Evolutionary conservation across 176 grass and related monocot genomes (phyloP), one percentile per base, ranked within the genome.

Genomic region (Thalia dealbata): DNA sequence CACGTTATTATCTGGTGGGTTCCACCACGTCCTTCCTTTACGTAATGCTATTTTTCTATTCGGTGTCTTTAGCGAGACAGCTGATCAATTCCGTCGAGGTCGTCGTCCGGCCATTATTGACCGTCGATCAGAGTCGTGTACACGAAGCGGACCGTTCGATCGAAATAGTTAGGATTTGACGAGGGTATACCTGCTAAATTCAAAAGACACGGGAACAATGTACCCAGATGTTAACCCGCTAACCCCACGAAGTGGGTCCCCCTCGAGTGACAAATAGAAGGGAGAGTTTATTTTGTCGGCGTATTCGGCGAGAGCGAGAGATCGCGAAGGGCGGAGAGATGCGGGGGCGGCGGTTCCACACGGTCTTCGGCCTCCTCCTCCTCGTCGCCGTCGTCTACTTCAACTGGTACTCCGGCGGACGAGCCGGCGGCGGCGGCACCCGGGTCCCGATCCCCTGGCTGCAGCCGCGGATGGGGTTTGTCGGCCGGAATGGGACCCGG

Each of bases 401-500:
- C 61, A 91, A 7, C 72, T 88, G 75, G 63, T 75, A 74, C 41
- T 80, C 81, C 76, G 38, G 61, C 25, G 61, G 61, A 10, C 23
- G 52, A 27, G 29, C 42, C 45, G 62, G 65, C 7, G 52, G 65
- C 7, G 52, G 72, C 10, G 80, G 77, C 7, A 16, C 90, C 62
- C 86, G 81, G 83, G 10, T 96, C 59, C 87, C 89, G 24, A 56
- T 96, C 21, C 92, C 92, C 46, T 96, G 92, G 86, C 84, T 96
- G 35, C 87, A 88, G 80, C 89, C 92, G 59, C 66, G 71, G 78
- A 89, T 96, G 79, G 74, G 84, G 7, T 92, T 96, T 82, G 71
- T 72, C 43, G 80, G 64, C 46, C 82, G 89, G 68, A 77, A 73
- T 54, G 84, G 81, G 30, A 90, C 92, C 58, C 76, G 69, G 35